Conservation (phyloP, 139 green algal species). For the Auxenochlorella pyrenoidosa region DNA sequence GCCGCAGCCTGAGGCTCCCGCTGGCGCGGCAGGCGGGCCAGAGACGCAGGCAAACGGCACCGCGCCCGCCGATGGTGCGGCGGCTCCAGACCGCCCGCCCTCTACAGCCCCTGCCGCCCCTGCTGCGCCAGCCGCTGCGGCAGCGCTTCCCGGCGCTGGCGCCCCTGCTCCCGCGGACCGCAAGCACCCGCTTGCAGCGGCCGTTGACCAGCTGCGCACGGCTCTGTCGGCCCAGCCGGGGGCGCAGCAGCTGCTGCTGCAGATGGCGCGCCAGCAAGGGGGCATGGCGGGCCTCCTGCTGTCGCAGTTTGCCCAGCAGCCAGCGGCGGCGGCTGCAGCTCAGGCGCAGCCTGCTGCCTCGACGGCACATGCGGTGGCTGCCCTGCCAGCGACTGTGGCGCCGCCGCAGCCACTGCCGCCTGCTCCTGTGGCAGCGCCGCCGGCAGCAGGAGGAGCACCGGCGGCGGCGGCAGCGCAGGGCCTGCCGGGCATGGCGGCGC, state of each 20-base stretch:
- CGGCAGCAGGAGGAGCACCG: neutral
- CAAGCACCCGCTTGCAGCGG: neutral
- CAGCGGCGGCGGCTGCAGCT: neutral
- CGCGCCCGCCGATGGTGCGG: neutral
- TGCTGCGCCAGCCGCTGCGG: neutral
- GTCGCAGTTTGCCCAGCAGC: neutral
- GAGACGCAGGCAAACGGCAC: neutral
- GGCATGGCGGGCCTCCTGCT: neutral
- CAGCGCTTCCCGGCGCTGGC: neutral
- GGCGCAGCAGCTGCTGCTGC: neutral
- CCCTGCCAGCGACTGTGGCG: too few species aligned
- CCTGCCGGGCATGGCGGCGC: neutral
- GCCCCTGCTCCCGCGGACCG: neutral
- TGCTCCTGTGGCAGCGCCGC: too few species aligned
- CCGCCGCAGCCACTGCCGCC: too few species aligned
- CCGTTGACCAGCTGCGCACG: neutral
- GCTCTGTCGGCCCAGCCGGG: neutral
- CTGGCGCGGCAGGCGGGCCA: neutral
- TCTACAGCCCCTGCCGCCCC: too few species aligned
- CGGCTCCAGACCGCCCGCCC: neutral
- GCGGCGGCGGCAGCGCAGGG: neutral
- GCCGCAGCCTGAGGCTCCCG: neutral
- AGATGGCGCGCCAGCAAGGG: neutral
- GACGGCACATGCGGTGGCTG: too few species aligned
- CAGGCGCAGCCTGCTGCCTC: neutral